Percentiles rank a stretch among this genome's conserved stretches.
These are phyloP conservation scores for Aspergillus taichungensis DNA, from an alignment of 495 filamentous ascomycete species.

Conservation along the genomic window DNA sequence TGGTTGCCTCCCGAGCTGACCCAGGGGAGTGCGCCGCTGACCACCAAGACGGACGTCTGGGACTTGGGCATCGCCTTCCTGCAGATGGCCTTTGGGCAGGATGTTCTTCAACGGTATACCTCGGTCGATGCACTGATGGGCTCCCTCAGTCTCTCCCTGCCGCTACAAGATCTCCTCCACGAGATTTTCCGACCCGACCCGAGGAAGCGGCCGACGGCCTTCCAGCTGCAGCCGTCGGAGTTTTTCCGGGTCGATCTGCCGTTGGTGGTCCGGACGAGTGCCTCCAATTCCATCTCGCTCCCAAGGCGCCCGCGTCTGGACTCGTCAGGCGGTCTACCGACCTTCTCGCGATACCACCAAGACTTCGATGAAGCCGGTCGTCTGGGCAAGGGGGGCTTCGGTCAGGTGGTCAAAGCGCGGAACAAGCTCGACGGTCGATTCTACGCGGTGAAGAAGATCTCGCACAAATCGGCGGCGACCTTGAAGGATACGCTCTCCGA, in stretches of 20 bases:
- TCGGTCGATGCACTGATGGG: constrained; percentile 62
- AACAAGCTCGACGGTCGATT: constrained; percentile 88
- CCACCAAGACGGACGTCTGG: constrained; percentile 89
- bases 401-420: constrained; percentile 92
- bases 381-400: constrained; percentile 89
- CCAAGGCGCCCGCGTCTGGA: constrained; percentile 38
- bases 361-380: constrained; percentile 87
- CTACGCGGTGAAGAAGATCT: constrained; percentile 96
- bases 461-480: constrained; percentile 66
- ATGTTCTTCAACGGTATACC: constrained; percentile 64
- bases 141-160: constrained; percentile 57
- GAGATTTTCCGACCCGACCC: constrained; percentile 76
- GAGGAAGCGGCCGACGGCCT: constrained; percentile 79
- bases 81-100: constrained; percentile 88
- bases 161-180: constrained; percentile 68
- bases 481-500: constrained; percentile 84
- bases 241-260: constrained; percentile 60
- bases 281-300: constrained; percentile 32
- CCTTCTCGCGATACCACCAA: constrained; percentile 64
- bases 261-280: constrained; percentile 27
- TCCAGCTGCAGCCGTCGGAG: constrained; percentile 81
- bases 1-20: constrained; percentile 80
- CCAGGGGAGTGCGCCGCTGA: constrained; percentile 46
- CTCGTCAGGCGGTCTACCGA: constrained; percentile 29
- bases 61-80: constrained; percentile 81